Conservation (phyloP, 805 yeast species). For the Wickerhamomyces bovis region DNA sequence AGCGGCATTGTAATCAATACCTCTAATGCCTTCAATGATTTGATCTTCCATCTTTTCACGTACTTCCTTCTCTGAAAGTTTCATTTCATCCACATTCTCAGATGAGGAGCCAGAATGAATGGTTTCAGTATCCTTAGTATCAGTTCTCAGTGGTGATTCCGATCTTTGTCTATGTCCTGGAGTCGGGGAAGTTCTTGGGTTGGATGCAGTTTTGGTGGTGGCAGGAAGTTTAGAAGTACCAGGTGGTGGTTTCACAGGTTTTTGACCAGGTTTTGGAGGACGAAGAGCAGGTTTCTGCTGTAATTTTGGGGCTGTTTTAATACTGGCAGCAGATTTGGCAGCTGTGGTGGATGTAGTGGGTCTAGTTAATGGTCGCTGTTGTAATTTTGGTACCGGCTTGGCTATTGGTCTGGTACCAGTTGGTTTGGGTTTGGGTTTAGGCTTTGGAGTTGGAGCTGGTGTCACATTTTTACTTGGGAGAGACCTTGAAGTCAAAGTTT, state of each 20-base stretch:
- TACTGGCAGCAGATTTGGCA: neutral
- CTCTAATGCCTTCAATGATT: conserved; percentile 36
- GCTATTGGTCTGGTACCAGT: conserved; percentile 6
- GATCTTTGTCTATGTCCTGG: conserved; percentile 12
- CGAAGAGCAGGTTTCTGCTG: conserved; percentile 4
- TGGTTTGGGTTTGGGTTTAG: neutral
- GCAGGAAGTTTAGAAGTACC: too few species aligned
- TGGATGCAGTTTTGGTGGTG: neutral
- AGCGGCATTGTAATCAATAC: conserved; percentile 77
- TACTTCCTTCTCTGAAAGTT: conserved; percentile 23
- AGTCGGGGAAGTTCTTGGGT: neutral
- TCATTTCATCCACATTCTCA: conserved; percentile 17
- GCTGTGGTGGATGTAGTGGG: neutral
- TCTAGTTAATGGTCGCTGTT: conserved; percentile 1
- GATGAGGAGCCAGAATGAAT: conserved; percentile 16
- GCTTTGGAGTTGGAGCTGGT: neutral
- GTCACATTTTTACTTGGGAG: neutral
- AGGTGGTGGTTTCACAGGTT: neutral
- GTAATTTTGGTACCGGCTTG: conserved; percentile 1
- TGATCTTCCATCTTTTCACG: conserved; percentile 27
- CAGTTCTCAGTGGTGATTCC: conserved; percentile 14
- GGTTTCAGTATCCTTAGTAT: conserved; percentile 22
- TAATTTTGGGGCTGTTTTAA: conserved; percentile 2
- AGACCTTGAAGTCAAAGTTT: neutral
- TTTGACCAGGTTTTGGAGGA: neutral